A percentile compares a stretch with the other conserved stretches of the same genome.
These are phyloP conservation scores for Annulohypoxylon moriforme DNA, from an alignment of 495 filamentous ascomycete genomes.

Conservation along the genomic window DNA sequence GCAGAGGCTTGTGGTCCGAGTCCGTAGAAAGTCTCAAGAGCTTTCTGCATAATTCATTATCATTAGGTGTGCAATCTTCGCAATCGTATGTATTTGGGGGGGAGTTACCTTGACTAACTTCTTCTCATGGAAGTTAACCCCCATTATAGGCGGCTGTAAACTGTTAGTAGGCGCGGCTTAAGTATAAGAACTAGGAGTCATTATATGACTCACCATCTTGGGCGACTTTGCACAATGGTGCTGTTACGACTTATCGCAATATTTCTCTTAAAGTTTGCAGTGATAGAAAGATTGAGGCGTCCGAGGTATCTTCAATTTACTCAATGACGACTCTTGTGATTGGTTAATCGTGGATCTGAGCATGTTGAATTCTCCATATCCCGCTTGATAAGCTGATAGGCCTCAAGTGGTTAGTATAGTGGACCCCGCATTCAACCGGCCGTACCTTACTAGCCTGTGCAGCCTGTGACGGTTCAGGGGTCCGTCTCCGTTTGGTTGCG, in stretches of 20 bases:
- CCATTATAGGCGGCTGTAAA: constrained; percentile 81
- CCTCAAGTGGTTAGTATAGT: constrained; percentile 23
- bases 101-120: constrained; percentile 78
- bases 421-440: constrained; percentile 19
- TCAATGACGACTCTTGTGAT: constrained; percentile 11
- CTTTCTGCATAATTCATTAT: constrained; percentile 69
- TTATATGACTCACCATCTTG: constrained; percentile 34
- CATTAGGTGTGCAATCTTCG: constrained; percentile 3
- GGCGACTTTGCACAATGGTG: constrained; percentile 10
- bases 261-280: constrained; percentile 15
- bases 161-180: constrained; percentile 9
- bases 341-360: constrained; percentile 6
- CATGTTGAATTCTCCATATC: background rate
- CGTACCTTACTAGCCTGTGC: background rate
- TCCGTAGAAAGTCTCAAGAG: constrained; percentile 89
- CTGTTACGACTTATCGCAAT: constrained; percentile 16
- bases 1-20: constrained; percentile 77
- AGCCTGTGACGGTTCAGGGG: constrained; percentile 33
- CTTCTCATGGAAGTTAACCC: constrained; percentile 84
- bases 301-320: background rate
- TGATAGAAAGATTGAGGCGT: background rate
- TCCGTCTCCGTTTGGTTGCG: constrained; percentile 13
- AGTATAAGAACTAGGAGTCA: background rate
- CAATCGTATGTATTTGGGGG: background rate
- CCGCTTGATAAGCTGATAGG: constrained; percentile 34